A percentile compares a stretch with the other conserved stretches of the same genome.
Evolutionary conservation across 495 filamentous ascomycete genomes (phyloP).

Genomic region (Astrothelium macrocarpum): DNA sequence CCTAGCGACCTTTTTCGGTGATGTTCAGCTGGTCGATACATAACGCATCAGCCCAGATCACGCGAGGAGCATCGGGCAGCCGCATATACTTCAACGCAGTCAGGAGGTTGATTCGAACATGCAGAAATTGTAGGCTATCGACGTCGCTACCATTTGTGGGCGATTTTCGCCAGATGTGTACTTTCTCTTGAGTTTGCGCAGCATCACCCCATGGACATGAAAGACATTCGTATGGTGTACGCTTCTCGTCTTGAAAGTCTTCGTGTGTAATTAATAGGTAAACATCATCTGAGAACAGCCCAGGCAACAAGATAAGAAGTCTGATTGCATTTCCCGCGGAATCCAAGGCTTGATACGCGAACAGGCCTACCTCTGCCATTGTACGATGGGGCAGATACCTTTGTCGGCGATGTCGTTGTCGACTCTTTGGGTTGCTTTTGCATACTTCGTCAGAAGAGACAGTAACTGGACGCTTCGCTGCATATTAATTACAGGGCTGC

Average conservation of each 20-base stretch:
- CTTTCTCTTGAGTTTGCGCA: not conserved
- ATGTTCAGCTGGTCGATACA: conserved; percentile 31
- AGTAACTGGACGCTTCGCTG: too few relatives aligned
- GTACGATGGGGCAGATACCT: not conserved
- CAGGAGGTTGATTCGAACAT: not conserved
- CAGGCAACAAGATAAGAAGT: not conserved
- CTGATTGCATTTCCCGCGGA: not conserved
- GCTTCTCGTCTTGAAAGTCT: not conserved
- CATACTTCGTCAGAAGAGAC: not conserved
- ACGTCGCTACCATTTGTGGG: not conserved
- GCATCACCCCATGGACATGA: not conserved
- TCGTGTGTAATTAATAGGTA: not conserved
- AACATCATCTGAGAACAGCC: not conserved
- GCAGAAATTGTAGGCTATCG: not conserved
- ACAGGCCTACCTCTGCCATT: not conserved
- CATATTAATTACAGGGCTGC: too few relatives aligned
- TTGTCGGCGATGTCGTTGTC: not conserved
- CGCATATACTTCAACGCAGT: not conserved
- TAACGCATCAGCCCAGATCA: conserved; percentile 31
- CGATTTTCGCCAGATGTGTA: not conserved
- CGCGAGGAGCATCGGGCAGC: not conserved
- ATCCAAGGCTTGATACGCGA: not conserved
- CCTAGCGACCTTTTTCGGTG: conserved; percentile 23
- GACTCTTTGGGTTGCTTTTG: not conserved
- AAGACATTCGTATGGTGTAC: not conserved